Evolutionary conservation across 805 yeast species (phyloP).

Genomic region (Blastobotrys peoriensis): DNA sequence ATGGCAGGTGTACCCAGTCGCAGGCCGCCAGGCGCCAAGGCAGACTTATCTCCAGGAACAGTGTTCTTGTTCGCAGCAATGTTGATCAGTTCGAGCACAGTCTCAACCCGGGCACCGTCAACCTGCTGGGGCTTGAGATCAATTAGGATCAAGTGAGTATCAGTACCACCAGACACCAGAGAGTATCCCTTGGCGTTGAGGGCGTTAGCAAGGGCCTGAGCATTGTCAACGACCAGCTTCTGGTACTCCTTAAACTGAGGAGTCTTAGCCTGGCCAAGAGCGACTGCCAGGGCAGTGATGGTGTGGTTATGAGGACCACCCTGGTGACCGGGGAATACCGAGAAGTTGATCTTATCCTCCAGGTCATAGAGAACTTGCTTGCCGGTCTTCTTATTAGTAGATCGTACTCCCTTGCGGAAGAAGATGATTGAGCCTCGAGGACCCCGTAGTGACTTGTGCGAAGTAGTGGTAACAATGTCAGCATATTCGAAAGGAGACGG

Average conservation of each 20-base stretch:
- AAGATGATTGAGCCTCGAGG: slow-evolving; percentile 99
- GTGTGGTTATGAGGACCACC: slow-evolving; percentile 99
- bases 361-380: slow-evolving; percentile 80
- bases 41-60: slow-evolving; percentile 93
- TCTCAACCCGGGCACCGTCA: slow-evolving; percentile 95
- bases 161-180: slow-evolving; percentile 90
- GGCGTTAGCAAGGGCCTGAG: slow-evolving; percentile 67
- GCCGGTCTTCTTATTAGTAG: slow-evolving; percentile 65
- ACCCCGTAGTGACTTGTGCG: slow-evolving; percentile 96
- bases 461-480: slow-evolving; percentile 95
- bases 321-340: slow-evolving; percentile 99
- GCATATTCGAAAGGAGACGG: slow-evolving; percentile 90
- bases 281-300: slow-evolving; percentile 91
- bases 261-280: slow-evolving; percentile 82
- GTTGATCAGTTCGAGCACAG: slow-evolving; percentile 80
- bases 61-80: slow-evolving; percentile 96
- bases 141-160: slow-evolving; percentile 84
- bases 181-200: slow-evolving; percentile 60
- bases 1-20: slow-evolving; percentile 98
- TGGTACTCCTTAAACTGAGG: slow-evolving; percentile 89
- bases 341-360: slow-evolving; percentile 87
- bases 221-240: slow-evolving; percentile 72
- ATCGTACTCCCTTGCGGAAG: slow-evolving; percentile 90
- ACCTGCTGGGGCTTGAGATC: slow-evolving; percentile 72
- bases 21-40: slow-evolving; percentile 91